Conservation (phyloP, 1,284 basidiomycete species). For the Heterobasidion parviporum region DNA sequence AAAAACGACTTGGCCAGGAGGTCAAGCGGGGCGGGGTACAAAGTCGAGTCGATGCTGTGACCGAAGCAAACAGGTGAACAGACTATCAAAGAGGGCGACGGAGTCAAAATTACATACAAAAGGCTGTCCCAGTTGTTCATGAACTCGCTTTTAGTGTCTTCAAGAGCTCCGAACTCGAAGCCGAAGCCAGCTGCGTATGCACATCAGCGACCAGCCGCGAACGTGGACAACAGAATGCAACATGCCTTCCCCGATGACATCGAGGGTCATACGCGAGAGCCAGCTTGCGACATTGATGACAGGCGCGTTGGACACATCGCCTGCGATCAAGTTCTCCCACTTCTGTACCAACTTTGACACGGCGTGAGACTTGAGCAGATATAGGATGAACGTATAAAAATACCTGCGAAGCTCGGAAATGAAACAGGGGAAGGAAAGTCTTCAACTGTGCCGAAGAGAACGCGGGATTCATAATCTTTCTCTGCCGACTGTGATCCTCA, state of each 20-base stretch:
- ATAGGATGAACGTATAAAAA: neutral
- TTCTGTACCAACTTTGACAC: neutral
- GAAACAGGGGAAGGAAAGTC: slow-evolving; percentile 12
- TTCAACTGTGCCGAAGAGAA: slow-evolving; percentile 13
- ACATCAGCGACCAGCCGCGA: neutral
- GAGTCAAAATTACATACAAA: slow-evolving; percentile 7
- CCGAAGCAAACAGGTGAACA: neutral
- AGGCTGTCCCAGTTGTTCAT: slow-evolving; percentile 11
- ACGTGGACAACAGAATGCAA: neutral
- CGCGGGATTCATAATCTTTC: slow-evolving; percentile 19
- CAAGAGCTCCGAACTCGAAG: slow-evolving; percentile 14
- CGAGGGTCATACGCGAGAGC: slow-evolving; percentile 13
- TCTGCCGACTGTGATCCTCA: slow-evolving; percentile 20
- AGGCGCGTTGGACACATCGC: neutral
- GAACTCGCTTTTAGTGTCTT: slow-evolving; percentile 8
- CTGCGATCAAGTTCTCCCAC: slow-evolving; percentile 6
- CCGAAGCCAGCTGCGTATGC: slow-evolving; percentile 14
- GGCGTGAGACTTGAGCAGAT: neutral
- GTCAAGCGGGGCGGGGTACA: slow-evolving; percentile 11
- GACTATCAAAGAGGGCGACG: neutral
- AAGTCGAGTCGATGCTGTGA: slow-evolving; percentile 11
- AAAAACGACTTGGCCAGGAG: slow-evolving; percentile 17
- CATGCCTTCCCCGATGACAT: slow-evolving; percentile 14
- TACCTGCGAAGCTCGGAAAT: neutral
- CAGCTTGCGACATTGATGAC: slow-evolving; percentile 9